Evolutionary conservation across 257 asterid species (phyloP).

Genomic region (Solanum neorickii): DNA sequence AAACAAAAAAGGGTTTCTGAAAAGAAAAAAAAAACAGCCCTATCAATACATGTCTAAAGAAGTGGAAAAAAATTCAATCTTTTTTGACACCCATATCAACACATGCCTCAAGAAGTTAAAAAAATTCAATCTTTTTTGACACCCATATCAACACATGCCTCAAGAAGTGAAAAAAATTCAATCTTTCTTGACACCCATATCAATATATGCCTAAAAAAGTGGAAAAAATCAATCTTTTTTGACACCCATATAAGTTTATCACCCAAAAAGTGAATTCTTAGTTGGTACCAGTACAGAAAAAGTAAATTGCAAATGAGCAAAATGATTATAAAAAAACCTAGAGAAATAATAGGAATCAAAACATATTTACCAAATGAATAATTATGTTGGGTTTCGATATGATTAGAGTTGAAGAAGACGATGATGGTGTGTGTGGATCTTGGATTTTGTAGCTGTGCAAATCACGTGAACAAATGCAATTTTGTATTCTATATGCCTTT

Average conservation of each 20-base stretch:
- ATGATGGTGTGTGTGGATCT: conserved; percentile 18
- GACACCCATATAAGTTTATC: not conserved
- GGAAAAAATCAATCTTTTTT: not conserved
- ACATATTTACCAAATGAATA: not conserved
- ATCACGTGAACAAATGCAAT: conserved; percentile 18
- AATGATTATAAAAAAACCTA: not conserved
- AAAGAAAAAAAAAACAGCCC: not conserved
- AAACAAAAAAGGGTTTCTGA: conserved; percentile 1
- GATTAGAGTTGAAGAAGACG: not conserved
- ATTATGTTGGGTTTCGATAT: not conserved
- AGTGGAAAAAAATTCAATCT: conserved; percentile 13
- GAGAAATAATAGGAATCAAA: not conserved
- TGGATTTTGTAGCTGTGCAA: conserved; percentile 23
- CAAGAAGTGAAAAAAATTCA: not conserved
- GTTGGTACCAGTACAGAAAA: not conserved
- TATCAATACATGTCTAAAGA: too few species aligned
- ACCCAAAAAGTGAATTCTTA: not conserved
- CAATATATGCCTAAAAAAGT: not conserved
- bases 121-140: not conserved
- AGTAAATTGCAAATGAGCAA: not conserved
- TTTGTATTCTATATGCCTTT: conserved; percentile 1
- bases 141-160: not conserved
- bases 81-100: not conserved
- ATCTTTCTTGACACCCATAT: not conserved
- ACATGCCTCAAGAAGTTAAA: not conserved